These are phyloP conservation scores for Yamadazyma sp. DNA, from an alignment of 1,139 yeast genomes.

Conservation along the genomic window DNA sequence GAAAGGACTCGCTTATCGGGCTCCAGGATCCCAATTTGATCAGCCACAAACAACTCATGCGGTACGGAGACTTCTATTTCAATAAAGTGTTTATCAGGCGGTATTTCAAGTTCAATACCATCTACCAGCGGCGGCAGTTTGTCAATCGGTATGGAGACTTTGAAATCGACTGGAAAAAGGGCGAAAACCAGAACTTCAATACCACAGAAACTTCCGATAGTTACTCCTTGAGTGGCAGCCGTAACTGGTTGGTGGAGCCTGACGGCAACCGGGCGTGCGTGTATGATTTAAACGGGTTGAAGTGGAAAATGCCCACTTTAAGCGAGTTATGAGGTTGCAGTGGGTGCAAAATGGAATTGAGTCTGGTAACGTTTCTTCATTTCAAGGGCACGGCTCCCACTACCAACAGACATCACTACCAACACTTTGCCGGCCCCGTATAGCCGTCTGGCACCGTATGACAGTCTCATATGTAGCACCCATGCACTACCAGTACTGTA, in stretches of 20 bases:
- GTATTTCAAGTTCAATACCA: slow-evolving; percentile 46
- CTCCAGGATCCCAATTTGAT: slow-evolving; percentile 11
- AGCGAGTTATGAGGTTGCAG: slow-evolving; percentile 28
- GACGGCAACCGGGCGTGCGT: slow-evolving; percentile 22
- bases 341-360: not conserved
- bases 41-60: slow-evolving; percentile 20
- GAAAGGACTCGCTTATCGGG: slow-evolving; percentile 9
- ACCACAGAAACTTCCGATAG: slow-evolving; percentile 12
- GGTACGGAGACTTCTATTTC: slow-evolving; percentile 37
- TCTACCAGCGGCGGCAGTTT: slow-evolving; percentile 48
- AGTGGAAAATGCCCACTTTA: slow-evolving; percentile 53
- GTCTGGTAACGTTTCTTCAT: too few species aligned
- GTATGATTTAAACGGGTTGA: slow-evolving; percentile 44
- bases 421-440: too few species aligned
- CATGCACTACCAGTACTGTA: too few species aligned
- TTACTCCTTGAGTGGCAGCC: slow-evolving; percentile 15
- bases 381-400: too few species aligned
- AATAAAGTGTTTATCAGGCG: slow-evolving; percentile 35
- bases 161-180: slow-evolving; percentile 32
- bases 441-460: too few species aligned
- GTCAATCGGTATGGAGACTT: slow-evolving; percentile 47
- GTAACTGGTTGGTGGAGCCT: slow-evolving; percentile 11
- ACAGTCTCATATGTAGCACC: too few species aligned
- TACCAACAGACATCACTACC: too few species aligned
- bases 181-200: slow-evolving; percentile 16